Evolutionary conservation across 148 eudicot species (phyloP).

Genomic region (Chenopodium berlandieri): DNA sequence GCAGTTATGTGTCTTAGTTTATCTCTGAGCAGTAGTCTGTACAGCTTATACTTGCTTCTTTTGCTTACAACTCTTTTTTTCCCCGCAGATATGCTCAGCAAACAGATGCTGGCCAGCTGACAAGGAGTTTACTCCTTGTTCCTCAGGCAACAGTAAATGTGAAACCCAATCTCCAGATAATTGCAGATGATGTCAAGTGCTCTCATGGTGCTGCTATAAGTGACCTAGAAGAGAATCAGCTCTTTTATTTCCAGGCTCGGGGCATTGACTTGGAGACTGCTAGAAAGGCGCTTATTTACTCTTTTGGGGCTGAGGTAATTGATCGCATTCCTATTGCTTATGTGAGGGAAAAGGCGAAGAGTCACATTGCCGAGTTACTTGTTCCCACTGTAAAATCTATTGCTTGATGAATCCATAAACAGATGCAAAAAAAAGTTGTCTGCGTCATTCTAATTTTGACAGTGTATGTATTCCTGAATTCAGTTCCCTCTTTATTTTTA

Average conservation of each 20-base stretch:
- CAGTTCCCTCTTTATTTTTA: neutral
- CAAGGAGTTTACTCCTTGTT: slow-evolving; percentile 80
- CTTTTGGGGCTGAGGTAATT: slow-evolving; percentile 82
- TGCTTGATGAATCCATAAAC: neutral
- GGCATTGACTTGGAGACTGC: slow-evolving; percentile 76
- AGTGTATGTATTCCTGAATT: neutral
- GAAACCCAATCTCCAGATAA: slow-evolving; percentile 84
- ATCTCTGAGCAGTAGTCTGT: neutral
- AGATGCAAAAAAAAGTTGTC: neutral
- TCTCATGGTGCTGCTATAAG: slow-evolving; percentile 94
- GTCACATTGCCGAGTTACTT: slow-evolving; percentile 46
- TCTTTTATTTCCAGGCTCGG: slow-evolving; percentile 85
- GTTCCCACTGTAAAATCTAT: slow-evolving; percentile 26
- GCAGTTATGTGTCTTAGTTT: neutral
- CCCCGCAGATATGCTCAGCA: slow-evolving; percentile 73
- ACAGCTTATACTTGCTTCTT: neutral
- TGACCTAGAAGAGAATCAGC: slow-evolving; percentile 81
- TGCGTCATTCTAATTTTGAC: slow-evolving; percentile 1
- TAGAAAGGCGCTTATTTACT: slow-evolving; percentile 76
- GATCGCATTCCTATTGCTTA: slow-evolving; percentile 50
- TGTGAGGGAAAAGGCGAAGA: slow-evolving; percentile 57
- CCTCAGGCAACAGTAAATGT: slow-evolving; percentile 89
- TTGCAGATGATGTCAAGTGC: slow-evolving; percentile 93
- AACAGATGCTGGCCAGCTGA: slow-evolving; percentile 94
- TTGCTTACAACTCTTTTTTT: neutral